These are phyloP conservation scores for Cyanodermella asteris DNA, from an alignment of 2,329 filamentous ascomycete genomes.

Conservation along the genomic window DNA sequence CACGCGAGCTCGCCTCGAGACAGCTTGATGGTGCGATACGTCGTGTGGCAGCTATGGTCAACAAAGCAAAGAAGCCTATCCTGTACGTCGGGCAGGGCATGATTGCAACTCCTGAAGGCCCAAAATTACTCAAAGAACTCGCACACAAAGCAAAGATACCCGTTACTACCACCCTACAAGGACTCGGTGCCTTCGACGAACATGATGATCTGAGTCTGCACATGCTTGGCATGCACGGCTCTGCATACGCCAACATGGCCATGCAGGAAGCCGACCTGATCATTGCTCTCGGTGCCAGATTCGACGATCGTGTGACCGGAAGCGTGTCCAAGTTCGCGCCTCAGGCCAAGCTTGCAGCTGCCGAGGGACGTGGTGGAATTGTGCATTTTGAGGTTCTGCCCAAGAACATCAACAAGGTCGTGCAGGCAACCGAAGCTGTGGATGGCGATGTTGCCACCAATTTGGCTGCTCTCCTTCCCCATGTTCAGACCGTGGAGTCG, in stretches of 20 bases:
- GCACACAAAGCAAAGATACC: conserved; percentile 78
- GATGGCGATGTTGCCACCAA: conserved; percentile 80
- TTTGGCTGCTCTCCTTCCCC: conserved; percentile 51
- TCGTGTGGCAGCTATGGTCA: conserved; percentile 63
- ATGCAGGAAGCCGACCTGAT: conserved; percentile 95
- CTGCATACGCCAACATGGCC: conserved; percentile 91
- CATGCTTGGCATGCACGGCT: conserved; percentile 98
- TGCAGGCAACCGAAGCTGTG: conserved; percentile 85
- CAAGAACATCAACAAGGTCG: conserved; percentile 99
- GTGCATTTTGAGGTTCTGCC: conserved; percentile 97
- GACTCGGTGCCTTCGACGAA: conserved; percentile 81
- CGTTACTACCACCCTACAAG: conserved; percentile 88
- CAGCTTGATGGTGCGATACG: conserved; percentile 53
- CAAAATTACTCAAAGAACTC: conserved; percentile 61
- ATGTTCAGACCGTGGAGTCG: conserved; percentile 40
- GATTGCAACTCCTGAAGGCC: conserved; percentile 56
- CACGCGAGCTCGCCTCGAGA: conserved; percentile 47
- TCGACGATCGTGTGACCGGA: conserved; percentile 84
- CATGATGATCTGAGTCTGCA: conserved; percentile 83
- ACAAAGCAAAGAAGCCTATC: conserved; percentile 77
- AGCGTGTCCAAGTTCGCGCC: conserved; percentile 75
- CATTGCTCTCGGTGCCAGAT: conserved; percentile 78
- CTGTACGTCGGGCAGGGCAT: conserved; percentile 90
- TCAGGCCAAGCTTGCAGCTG: conserved; percentile 61
- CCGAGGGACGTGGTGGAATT: conserved; percentile 75